Evolutionary conservation across 2,329 filamentous ascomycete genomes (phyloP).

Genomic region (Grosmannia penicillata): DNA sequence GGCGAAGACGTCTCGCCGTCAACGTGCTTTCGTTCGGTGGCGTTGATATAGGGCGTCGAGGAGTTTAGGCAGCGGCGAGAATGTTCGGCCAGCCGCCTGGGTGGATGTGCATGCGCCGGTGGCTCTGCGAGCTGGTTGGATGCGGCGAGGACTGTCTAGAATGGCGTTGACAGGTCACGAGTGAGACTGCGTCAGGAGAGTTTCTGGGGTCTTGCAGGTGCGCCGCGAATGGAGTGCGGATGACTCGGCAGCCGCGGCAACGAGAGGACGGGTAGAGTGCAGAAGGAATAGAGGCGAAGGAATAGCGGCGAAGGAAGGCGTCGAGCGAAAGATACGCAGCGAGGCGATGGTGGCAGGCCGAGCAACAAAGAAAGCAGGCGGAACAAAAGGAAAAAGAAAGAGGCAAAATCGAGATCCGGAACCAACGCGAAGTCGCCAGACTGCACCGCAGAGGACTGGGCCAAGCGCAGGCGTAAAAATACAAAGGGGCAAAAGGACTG

Average conservation of each 20-base stretch:
- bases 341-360: no score
- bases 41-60: no score
- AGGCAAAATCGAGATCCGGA: background rate
- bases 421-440: background rate
- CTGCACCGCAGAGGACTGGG: background rate
- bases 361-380: background rate
- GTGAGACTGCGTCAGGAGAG: no score
- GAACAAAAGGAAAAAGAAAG: background rate
- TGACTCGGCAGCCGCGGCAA: background rate
- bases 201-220: background rate
- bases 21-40: no score
- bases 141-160: no score
- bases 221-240: background rate
- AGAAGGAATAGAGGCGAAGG: background rate
- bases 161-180: no score
- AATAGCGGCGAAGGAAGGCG: background rate
- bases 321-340: no score
- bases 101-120: no score
- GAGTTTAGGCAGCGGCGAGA: no score
- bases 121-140: no score
- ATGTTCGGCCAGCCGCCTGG: no score
- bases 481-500: background rate
- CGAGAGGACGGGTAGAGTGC: background rate
- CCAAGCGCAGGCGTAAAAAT: background rate
- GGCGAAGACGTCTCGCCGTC: no score